Base-by-base conservation (phyloP, 75 land plant genomes). In the Ceratopteris richardii region DNA sequence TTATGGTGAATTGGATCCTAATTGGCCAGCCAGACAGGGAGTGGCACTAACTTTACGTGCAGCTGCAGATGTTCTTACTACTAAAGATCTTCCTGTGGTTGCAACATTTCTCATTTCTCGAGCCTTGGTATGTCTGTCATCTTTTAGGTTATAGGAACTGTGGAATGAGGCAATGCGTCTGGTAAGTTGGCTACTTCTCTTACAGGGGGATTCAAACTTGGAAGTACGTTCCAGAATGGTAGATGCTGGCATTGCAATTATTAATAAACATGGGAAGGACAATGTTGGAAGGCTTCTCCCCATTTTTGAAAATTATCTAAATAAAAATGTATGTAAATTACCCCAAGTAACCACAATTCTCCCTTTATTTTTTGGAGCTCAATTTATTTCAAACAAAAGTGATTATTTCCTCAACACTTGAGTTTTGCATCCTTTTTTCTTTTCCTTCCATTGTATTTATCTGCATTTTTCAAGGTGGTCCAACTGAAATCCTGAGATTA, bases 1-100 rank as follows among this genome's bases (percentile, higher is more conserved):
- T 11, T 74, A 50, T 28, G 80, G 60, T 55, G 41, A 48, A 25
- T 54, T 76, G 21, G 99, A 95, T 77, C 53, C 78, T 42, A 66
- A 63, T n/a, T 95, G 99, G 99, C 54, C 80, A 53, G 92, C 84
- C 16, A 76, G 99, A 65, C 99, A 95, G 74, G 99, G 99, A 12
- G 75, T 95, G 46, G 99, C 92, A 24, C 51, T 90, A 70, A 81
- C 92, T 21, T 68, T 95, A 41, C 77, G 74, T 69, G 72, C 96
- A 59, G 88, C 85, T 31, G 99, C 96, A 56, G 99, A 95, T 80
- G 83, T 95, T 22, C 63, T 95, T 36, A 75, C 84, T 26, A 74
- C 76, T 1, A 86, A 77, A 57, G 99, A 95, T 54, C 81, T 95
- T 61, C 91, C 96, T 56, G 80, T 95, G 41, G 88, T 90, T 25